A percentile compares a stretch with the other conserved stretches of the same genome.
phyloP scores from a whole-genome alignment of 2,329 filamentous ascomycete species.

The Purpureocillium lavendulum region DNA sequence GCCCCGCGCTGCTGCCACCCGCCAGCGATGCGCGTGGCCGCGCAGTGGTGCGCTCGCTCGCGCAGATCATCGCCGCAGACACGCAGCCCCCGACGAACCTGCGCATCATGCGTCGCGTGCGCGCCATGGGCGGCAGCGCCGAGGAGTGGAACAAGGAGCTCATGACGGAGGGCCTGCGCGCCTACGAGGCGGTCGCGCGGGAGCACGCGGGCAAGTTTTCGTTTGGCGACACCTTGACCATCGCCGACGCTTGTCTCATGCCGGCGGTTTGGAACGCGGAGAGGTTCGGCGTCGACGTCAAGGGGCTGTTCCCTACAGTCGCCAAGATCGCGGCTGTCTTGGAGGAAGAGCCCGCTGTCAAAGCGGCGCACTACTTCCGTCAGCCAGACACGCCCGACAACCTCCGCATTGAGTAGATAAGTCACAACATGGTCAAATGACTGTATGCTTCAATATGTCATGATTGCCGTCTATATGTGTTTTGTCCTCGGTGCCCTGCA shows the following conservation, averaged over 20 bases:
- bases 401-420: slow-evolving; percentile 9
- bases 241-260: slow-evolving; percentile 51
- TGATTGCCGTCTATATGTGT: too few relatives aligned
- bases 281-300: slow-evolving; percentile 44
- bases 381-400: slow-evolving; percentile 40
- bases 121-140: slow-evolving; percentile 30
- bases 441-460: too few relatives aligned
- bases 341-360: slow-evolving; percentile 39
- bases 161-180: slow-evolving; percentile 42
- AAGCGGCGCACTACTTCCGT: slow-evolving; percentile 41
- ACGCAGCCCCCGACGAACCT: slow-evolving; percentile 54
- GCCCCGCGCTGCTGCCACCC: slow-evolving; percentile 40
- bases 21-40: slow-evolving; percentile 27
- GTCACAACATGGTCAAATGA: too few relatives aligned
- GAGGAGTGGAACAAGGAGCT: slow-evolving; percentile 43
- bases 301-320: slow-evolving; percentile 34
- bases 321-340: slow-evolving; percentile 35
- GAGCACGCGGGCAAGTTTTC: slow-evolving; percentile 40
- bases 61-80: slow-evolving; percentile 46
- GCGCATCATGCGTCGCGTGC: slow-evolving; percentile 40
- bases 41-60: slow-evolving; percentile 44
- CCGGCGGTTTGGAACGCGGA: slow-evolving; percentile 51
- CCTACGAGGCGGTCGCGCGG: slow-evolving; percentile 40
- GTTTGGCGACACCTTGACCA: slow-evolving; percentile 43
- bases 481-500: too few relatives aligned